Evolutionary conservation across 2,329 filamentous ascomycete genomes (phyloP), one percentile per base, ranked within the genome.

Genomic region (Ciborinia camelliae): DNA sequence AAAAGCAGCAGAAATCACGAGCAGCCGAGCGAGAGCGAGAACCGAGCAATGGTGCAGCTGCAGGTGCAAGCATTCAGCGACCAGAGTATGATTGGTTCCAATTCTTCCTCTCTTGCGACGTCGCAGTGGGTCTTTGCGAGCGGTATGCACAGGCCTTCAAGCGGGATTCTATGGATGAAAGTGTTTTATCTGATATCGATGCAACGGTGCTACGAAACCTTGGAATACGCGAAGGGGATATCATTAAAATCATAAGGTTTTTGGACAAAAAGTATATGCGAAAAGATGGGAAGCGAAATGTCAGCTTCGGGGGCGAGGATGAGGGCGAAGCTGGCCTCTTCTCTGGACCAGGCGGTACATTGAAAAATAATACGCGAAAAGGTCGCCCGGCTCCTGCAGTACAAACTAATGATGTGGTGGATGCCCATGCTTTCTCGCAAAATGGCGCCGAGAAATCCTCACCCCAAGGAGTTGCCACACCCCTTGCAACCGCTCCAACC

Each of bases 11-110:
- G 69, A 71, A 66, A 66, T 45, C 63, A 51, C 54, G 39, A 53
- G 32, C 39, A 41, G n/a, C 62, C 69, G 64, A 72, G 64, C 69
- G 51, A 64, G 64, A 72, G 65, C 68, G 51, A 64, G 60, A 51
- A 30, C 28, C 39, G 71, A 77, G 77, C 48, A 54, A 64, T 53
- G 64, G 62, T 65, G 80, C 84, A 8, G 89, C 88, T 18, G 80
- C 84, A 10, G 89, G 89, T 15, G 88, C 85, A n/a, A 83, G 83
- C 1, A 79, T 92, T 39, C 83, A 89, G 69, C 81, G 83, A 76
- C 82, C 90, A 0, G 89, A 95, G 55, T 96, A 98, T 75, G 95
- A 99, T 76, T 99, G 95, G 95, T 99, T 99, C 74, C 92, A 97
- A 75, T 98, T 99, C 80, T 99, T 99, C 82, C 80, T 99, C 48